phyloP scores from a whole-genome alignment of 75 land plant genomes.

The Cunninghamia lanceolata region DNA sequence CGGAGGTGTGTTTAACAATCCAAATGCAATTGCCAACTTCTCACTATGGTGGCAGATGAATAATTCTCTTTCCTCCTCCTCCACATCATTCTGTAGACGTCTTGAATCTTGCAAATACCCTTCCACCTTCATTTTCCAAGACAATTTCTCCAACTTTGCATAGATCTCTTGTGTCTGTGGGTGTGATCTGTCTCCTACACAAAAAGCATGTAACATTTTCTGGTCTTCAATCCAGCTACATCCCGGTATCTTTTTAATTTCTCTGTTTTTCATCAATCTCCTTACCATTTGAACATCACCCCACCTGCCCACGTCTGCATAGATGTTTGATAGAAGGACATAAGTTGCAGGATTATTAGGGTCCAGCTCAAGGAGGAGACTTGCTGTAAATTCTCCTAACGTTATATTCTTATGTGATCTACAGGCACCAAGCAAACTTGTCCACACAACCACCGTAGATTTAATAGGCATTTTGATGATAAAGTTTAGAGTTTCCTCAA shows the following conservation, averaged over 20 bases:
- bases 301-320: conserved; percentile 31
- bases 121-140: background rate
- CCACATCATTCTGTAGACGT: background rate
- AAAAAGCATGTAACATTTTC: too few species aligned
- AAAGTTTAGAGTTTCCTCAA: too few species aligned
- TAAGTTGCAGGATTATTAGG: conserved; percentile 38
- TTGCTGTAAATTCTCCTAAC: conserved; percentile 36
- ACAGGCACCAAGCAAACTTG: conserved; percentile 43
- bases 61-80: background rate
- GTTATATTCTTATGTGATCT: conserved; percentile 21
- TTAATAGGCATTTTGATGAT: conserved; percentile 17
- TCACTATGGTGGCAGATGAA: too few species aligned
- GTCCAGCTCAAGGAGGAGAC: conserved; percentile 32
- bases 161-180: too few species aligned
- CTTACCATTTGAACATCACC: too few species aligned
- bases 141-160: too few species aligned
- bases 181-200: too few species aligned
- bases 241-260: too few species aligned
- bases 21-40: too few species aligned
- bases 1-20: too few species aligned
- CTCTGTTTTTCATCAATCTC: too few species aligned
- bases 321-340: conserved; percentile 35
- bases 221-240: too few species aligned
- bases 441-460: conserved; percentile 46
- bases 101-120: conserved; percentile 3